Conservation (phyloP, 768 basidiomycete genomes). For the Leccinum subgranulosum region DNA sequence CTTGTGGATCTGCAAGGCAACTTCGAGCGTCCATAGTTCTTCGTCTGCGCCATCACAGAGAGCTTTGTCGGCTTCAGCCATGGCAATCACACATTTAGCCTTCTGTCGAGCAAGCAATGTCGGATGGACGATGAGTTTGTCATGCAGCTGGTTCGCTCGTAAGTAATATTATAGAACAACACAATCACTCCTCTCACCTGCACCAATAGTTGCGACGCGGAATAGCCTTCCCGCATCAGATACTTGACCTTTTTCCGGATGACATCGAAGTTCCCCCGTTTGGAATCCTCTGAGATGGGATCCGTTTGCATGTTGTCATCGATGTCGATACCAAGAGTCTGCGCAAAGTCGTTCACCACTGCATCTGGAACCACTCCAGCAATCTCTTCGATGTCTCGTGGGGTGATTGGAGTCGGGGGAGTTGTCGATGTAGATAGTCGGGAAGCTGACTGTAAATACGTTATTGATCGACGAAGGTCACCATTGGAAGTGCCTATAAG, state of each 20-base stretch:
- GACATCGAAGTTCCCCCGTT: constrained; percentile 47
- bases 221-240: constrained; percentile 86
- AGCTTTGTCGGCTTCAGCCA: constrained; percentile 96
- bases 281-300: constrained; percentile 19
- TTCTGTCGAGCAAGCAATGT: constrained; percentile 80
- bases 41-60: constrained; percentile 96
- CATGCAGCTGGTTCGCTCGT: constrained; percentile 67
- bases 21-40: constrained; percentile 90
- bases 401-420: constrained; percentile 72
- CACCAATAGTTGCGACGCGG: constrained; percentile 80
- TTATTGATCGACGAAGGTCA: constrained; percentile 95
- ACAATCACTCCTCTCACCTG: constrained; percentile 56
- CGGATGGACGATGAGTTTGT: constrained; percentile 81
- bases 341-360: constrained; percentile 67
- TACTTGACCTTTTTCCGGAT: constrained; percentile 72
- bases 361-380: constrained; percentile 87
- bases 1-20: constrained; percentile 76
- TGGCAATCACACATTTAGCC: constrained; percentile 70
- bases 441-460: constrained; percentile 94
- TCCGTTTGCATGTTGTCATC: constrained; percentile 54
- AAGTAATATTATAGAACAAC: constrained; percentile 5
- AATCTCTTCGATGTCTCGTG: constrained; percentile 89
- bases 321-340: constrained; percentile 68
- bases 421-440: constrained; percentile 74
- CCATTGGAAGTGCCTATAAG: constrained; percentile 83